Base-by-base conservation (phyloP, 2,329 filamentous ascomycete species). In the Aspergillaceae sp. region DNA sequence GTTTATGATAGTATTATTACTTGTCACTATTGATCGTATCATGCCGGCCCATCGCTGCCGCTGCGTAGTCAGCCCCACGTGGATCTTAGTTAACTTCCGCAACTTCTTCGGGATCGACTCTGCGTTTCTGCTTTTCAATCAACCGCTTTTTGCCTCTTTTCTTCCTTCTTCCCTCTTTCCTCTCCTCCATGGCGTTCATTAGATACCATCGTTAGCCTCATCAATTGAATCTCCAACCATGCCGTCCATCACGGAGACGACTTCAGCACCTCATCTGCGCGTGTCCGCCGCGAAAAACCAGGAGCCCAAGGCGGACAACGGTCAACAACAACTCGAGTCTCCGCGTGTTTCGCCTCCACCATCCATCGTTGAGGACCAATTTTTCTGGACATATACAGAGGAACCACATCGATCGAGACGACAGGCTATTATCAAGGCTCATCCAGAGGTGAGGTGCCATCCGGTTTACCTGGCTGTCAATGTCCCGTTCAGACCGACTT, bases 371-470 rank as follows among this genome's bases (percentile, higher is more conserved):
- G 69, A 71, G 10, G 71, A 82, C 51, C 77, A 83, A 66, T 97
- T 97, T 76, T 95, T 94, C 73, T 97, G 94, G 92, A 95, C 92
- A 36, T 97, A 98, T 65, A 96, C 92, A 7, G 92, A 98, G 68
- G 92, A 98, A 71, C 92, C 92, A 51, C 92, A 98, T 70, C 82
- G 89, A 56, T 92, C 91, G 30, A 78, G 92, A 57, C 80, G 92
- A 47, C 80, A 91, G 58, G 88, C 89, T 51, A 98, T 98, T 60
- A 97, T 98, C 71, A 97, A 96, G 74, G 90, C 91, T 46, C 91
- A 98, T 65, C 92, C 92, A 41, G 91, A 98, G 78, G 89, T 91
- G 72, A 19, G 64, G 19, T 19, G 19, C 19, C 19, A 19, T 19
- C 19, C 19, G 19, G 19, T 19, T 19, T 19, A 19, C 19, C 19